Base-by-base conservation (phyloP, 1,284 basidiomycete species). In the Lignosus rhinocerotis region DNA sequence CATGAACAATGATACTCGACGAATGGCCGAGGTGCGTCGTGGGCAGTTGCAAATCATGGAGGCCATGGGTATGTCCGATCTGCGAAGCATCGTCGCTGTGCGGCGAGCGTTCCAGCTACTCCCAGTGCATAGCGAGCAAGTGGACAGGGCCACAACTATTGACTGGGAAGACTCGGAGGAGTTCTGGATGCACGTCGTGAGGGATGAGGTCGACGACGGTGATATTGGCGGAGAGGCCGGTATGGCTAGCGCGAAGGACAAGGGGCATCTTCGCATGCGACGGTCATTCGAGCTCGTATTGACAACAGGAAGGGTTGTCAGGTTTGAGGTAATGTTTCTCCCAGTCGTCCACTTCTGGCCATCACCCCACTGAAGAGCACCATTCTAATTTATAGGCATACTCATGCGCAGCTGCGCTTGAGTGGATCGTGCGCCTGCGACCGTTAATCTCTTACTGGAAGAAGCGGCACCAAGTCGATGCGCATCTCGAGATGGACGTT, bases 201-300 rank as follows among this genome's bases (percentile, higher is more conserved):
- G 71, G 51, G 73, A 72, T 10, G 70, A 73, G 42, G 77, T 74
- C 45, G 88, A 91, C 61, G 77, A 81, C 41, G 78, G 76, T 55
- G 88, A 91, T 67, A 75, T 76, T 46, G 91, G 90, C 6, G 93
- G 91, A 14, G 87, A 88, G 47, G 83, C 80, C 30, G 83, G 76
- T 0, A 67, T 89, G 17, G 71, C 64, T 14, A 74, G 72, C 31
- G 67, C 67, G 7, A 69, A 65, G 12, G 79, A 88, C 66, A 84
- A 80, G 63, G 62, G 64, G n/a, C 72, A 74, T 34, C 54, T 87
- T 59, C 82, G 79, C 60, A 83, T 86, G 75, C 80, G 81, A 59
- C 80, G 93, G 51, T 87, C 87, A 17, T 93, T 95, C 64, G 92
- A 94, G 70, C 72, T 95, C 36, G 73, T 90, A 45, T 76, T 93